A percentile compares a stretch with the other conserved stretches of the same genome.
Conservation (phyloP, 495 filamentous ascomycete genomes). For the Annulohypoxylon stygium region DNA sequence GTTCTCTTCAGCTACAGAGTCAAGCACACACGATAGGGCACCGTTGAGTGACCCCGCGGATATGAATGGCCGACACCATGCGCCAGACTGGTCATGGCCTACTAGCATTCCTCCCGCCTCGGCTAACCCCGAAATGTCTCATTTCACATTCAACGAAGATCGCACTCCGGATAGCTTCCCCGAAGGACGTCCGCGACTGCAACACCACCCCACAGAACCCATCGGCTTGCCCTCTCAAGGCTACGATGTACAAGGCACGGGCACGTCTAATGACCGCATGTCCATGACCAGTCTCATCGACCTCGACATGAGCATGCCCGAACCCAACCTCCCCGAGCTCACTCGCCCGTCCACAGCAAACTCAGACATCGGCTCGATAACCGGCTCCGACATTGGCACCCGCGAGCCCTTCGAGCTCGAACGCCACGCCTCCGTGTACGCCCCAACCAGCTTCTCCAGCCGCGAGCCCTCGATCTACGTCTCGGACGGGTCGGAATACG, state of each 20-base stretch:
- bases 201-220: constrained; percentile 66
- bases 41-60: constrained; percentile 65
- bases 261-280: constrained; percentile 53
- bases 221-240: constrained; percentile 58
- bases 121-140: constrained; percentile 63
- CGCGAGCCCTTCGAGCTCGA: constrained; percentile 68
- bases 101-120: constrained; percentile 63
- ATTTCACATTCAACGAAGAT: constrained; percentile 61
- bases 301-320: constrained; percentile 64
- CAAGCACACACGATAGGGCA: constrained; percentile 60
- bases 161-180: constrained; percentile 44
- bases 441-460: constrained; percentile 49
- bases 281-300: constrained; percentile 64
- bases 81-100: constrained; percentile 74
- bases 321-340: constrained; percentile 52
- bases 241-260: constrained; percentile 48
- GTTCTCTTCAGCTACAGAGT: constrained; percentile 54
- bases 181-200: constrained; percentile 59
- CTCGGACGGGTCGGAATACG: constrained; percentile 62
- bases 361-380: constrained; percentile 62
- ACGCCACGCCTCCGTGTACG: constrained; percentile 65
- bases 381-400: constrained; percentile 61
- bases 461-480: constrained; percentile 67
- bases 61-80: constrained; percentile 60
- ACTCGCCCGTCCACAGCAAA: constrained; percentile 66